These are phyloP conservation scores for Penicillium daleae DNA, from an alignment of 495 filamentous ascomycete species.

Conservation along the genomic window DNA sequence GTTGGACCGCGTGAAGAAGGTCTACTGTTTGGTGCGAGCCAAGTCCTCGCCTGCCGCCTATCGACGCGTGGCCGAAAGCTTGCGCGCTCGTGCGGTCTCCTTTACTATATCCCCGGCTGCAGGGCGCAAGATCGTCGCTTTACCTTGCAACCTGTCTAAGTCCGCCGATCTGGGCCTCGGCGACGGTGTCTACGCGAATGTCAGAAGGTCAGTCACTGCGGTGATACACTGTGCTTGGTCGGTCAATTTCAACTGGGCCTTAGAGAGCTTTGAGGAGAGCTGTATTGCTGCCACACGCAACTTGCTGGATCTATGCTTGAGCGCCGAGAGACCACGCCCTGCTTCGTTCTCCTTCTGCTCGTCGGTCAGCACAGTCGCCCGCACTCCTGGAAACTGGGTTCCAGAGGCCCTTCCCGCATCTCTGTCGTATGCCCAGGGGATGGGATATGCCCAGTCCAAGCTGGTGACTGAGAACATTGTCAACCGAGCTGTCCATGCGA, in stretches of 20 bases:
- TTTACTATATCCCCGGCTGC: not conserved
- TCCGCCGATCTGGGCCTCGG: slow-evolving; percentile 21
- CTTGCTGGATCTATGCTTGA: not conserved
- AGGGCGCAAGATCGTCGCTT: not conserved
- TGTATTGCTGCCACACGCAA: slow-evolving; percentile 49
- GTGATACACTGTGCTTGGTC: slow-evolving; percentile 73
- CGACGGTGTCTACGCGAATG: slow-evolving; percentile 32
- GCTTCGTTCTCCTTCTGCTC: slow-evolving; percentile 63
- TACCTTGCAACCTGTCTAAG: not conserved
- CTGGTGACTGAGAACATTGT: slow-evolving; percentile 63
- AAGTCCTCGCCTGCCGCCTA: not conserved
- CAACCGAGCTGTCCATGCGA: slow-evolving; percentile 36
- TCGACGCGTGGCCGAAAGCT: not conserved
- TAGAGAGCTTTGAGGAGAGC: slow-evolving; percentile 59
- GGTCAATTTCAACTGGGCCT: slow-evolving; percentile 68
- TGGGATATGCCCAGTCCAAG: slow-evolving; percentile 67
- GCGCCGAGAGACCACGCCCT: not conserved
- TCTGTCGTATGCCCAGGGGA: slow-evolving; percentile 51
- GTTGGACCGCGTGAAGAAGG: not conserved
- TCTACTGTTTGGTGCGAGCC: not conserved
- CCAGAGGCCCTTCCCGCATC: slow-evolving; percentile 52
- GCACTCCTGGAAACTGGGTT: slow-evolving; percentile 36
- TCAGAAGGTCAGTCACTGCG: slow-evolving; percentile 47
- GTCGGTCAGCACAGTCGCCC: slow-evolving; percentile 54
- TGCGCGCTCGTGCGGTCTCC: not conserved